Base-by-base conservation (phyloP, 306 rosid species). In the Glycine latifolia region DNA sequence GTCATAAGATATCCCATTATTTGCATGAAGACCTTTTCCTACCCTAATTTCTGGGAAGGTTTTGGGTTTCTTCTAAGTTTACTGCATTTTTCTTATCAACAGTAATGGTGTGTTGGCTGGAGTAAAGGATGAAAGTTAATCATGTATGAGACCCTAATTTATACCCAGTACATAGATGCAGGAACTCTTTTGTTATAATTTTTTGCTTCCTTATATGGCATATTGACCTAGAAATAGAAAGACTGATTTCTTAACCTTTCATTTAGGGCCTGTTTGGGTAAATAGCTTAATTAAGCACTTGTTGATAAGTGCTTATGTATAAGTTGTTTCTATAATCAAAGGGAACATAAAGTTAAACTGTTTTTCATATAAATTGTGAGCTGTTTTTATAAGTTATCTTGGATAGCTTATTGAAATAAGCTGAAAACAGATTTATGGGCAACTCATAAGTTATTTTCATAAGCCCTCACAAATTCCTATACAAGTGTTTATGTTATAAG, bases 131-230 rank as follows among this genome's bases (percentile, higher is more conserved):
- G 31, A 26, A 26, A 26, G 10, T 61, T 26, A 16, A 10, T 49
- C 35, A 26, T 41, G 77, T 49, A 16, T 37, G 15, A 4, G 33
- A 35, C 72, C 62, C 66, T 17, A 59, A 26, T 77, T 53, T 54
- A 13, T 26, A 26, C 1, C 31, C 31, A 1, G 1, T 26, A 26
- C 31, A 26, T 26, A 26, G 31, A 26, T 63, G 47, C 8, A 2
- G 16, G 68, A 33, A 33, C 46, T 31, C 68, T 62, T 33, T 12
- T n/a, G 3, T 84, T 87, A 3, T 67, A 55, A 55, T 39, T 79
- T 26, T 55, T 69, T 85, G 79, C 16, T 56, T 79, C 52, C 9
- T 68, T 11, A 5, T 17, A 37, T 63, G 16, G 53, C 65, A 41
- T 53, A 12, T 78, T 54, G 37, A 63, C 33, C 16, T 35, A 8